These are phyloP conservation scores for Solanum chilense DNA, from an alignment of 257 asterid species.

Conservation along the genomic window DNA sequence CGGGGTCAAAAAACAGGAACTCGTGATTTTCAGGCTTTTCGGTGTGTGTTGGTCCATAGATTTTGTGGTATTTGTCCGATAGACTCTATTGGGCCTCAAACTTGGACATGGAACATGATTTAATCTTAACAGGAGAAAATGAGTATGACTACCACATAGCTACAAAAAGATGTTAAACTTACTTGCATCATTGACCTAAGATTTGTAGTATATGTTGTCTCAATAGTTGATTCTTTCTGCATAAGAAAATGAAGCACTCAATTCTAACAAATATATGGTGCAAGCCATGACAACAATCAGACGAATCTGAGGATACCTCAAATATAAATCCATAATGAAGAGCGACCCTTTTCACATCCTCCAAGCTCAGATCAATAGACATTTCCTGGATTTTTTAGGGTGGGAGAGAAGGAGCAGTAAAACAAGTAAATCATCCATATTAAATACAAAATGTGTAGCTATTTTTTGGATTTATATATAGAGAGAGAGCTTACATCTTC, in stretches of 20 bases:
- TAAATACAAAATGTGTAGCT: background rate
- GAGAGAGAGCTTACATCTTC: slow-evolving; percentile 58
- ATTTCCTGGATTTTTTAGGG: slow-evolving; percentile 46
- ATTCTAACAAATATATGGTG: background rate
- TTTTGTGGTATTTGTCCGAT: background rate
- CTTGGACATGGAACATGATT: background rate
- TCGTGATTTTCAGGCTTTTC: background rate
- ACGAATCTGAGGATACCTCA: slow-evolving; percentile 37
- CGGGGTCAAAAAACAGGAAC: background rate
- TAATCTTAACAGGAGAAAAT: background rate
- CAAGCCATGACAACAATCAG: background rate
- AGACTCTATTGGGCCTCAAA: background rate
- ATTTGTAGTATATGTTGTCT: slow-evolving; percentile 76
- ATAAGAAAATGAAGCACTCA: background rate
- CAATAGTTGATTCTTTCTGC: slow-evolving; percentile 74
- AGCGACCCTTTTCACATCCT: slow-evolving; percentile 85
- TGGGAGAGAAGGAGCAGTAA: background rate
- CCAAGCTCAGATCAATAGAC: slow-evolving; percentile 95
- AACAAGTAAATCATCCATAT: background rate
- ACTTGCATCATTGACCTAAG: slow-evolving; percentile 96
- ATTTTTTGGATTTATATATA: background rate
- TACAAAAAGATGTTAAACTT: slow-evolving; percentile 3
- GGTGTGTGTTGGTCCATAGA: background rate
- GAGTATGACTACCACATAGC: background rate
- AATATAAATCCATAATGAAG: slow-evolving; percentile 71